phyloP scores from a whole-genome alignment of 306 rosid species.

The Albizia julibrissin region DNA sequence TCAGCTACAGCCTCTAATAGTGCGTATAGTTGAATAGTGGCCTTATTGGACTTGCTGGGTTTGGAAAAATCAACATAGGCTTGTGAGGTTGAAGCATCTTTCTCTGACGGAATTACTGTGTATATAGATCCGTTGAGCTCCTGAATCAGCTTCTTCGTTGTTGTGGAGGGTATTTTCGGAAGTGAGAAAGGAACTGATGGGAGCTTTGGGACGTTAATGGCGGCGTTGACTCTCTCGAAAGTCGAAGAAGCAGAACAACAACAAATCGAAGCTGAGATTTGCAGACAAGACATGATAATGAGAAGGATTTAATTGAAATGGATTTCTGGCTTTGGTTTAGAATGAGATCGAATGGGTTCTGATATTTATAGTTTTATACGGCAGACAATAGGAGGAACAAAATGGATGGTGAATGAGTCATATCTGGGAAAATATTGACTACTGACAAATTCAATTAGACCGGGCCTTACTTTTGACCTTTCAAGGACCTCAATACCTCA shows the following conservation, averaged over 20 bases:
- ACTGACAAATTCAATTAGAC: background rate
- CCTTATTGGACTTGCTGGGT: background rate
- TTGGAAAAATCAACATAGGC: background rate
- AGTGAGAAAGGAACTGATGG: conserved; percentile 28
- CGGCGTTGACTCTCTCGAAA: conserved; percentile 40
- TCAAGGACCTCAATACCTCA: background rate
- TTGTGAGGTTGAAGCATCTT: background rate
- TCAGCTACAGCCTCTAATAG: conserved; percentile 48
- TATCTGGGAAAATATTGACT: background rate
- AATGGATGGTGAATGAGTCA: background rate
- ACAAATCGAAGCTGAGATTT: conserved; percentile 26
- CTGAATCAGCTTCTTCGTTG: conserved; percentile 29
- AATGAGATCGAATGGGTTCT: background rate
- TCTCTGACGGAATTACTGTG: conserved; percentile 6
- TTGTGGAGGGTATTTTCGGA: conserved; percentile 9
- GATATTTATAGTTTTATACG: background rate
- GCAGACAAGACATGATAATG: conserved; percentile 27
- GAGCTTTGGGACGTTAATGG: conserved; percentile 49
- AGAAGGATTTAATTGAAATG: conserved; percentile 14
- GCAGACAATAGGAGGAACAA: background rate
- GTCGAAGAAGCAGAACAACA: conserved; percentile 35
- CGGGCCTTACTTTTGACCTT: background rate
- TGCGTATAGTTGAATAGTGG: conserved; percentile 41
- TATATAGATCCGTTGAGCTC: conserved; percentile 18
- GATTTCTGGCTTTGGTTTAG: background rate